phyloP scores from a whole-genome alignment of 2,329 filamentous ascomycete genomes.

The Hymenoscyphus fructigenus region DNA sequence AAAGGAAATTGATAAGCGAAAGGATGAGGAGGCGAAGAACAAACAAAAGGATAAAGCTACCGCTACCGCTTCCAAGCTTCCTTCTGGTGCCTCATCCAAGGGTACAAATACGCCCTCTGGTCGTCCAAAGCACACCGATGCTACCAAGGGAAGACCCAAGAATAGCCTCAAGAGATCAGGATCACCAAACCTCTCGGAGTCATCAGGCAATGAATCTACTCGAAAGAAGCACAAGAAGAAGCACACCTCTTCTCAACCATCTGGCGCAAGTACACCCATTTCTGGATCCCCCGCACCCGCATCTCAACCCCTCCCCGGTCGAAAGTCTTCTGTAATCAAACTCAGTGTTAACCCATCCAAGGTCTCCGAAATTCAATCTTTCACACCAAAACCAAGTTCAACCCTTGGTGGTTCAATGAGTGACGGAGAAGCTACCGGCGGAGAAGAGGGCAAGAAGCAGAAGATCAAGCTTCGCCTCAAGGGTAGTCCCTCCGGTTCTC shows the following conservation, averaged over 20 bases:
- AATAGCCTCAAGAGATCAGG: conserved; percentile 76
- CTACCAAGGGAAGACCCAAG: conserved; percentile 47
- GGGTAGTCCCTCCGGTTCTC: conserved; percentile 53
- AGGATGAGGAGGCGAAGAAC: conserved; percentile 57
- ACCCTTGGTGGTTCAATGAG: conserved; percentile 55
- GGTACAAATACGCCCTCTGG: conserved; percentile 68
- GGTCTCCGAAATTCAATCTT: conserved; percentile 31
- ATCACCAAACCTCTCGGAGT: conserved; percentile 81
- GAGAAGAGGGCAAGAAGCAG: conserved; percentile 60
- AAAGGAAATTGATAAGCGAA: conserved; percentile 62
- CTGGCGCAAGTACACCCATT: conserved; percentile 56
- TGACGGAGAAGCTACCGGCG: conserved; percentile 70
- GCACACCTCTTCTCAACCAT: conserved; percentile 50
- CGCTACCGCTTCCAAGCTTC: conserved; percentile 35
- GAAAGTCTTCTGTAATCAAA: conserved; percentile 35
- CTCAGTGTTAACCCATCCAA: conserved; percentile 33
- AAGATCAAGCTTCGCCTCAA: conserved; percentile 54
- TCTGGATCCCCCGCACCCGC: conserved; percentile 39
- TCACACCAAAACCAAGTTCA: conserved; percentile 41
- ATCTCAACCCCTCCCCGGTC: conserved; percentile 26
- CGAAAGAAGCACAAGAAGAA: conserved; percentile 78
- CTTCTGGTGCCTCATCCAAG: conserved; percentile 60
- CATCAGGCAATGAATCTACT: conserved; percentile 85
- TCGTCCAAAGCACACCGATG: conserved; percentile 51
- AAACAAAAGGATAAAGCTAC: conserved; percentile 34